phyloP scores from a whole-genome alignment of 2,329 filamentous ascomycete genomes.

The Leptographium radiaticola region DNA sequence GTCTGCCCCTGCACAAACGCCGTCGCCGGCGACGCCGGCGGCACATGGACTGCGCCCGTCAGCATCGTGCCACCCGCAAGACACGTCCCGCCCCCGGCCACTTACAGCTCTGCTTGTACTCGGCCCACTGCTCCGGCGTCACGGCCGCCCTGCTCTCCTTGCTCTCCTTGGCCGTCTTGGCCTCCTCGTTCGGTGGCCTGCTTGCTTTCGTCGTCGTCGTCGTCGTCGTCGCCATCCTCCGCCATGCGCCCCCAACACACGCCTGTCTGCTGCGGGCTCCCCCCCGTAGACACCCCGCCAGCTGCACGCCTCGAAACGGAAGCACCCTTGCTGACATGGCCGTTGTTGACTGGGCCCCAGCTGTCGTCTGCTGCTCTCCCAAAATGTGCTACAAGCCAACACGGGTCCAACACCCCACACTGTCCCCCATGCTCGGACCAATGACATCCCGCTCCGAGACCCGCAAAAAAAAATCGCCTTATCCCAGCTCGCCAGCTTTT shows the following conservation, averaged over 20 bases:
- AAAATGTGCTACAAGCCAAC: not conserved
- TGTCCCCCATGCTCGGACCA: slow-evolving; percentile 1
- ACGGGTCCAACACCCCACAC: not conserved
- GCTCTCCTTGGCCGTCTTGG: not conserved
- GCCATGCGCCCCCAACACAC: not conserved
- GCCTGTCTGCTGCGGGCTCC: not conserved
- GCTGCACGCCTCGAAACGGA: not conserved
- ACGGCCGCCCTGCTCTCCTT: not conserved
- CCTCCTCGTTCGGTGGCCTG: no score
- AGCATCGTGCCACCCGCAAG: not conserved
- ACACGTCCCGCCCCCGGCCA: not conserved
- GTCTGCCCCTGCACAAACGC: slow-evolving; percentile 20
- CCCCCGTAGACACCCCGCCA: not conserved
- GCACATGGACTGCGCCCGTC: slow-evolving; percentile 16
- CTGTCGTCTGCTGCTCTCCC: not conserved
- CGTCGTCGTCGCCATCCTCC: not conserved
- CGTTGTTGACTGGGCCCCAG: not conserved
- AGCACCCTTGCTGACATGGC: slow-evolving; percentile 2
- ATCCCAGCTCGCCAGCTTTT: not conserved
- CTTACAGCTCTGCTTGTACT: slow-evolving; percentile 31
- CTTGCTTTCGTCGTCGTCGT: not conserved
- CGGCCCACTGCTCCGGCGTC: slow-evolving; percentile 18
- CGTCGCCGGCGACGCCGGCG: slow-evolving; percentile 14
- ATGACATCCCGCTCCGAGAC: slow-evolving; percentile 6
- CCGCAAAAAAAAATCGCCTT: slow-evolving; percentile 14